Conservation (phyloP, 2,329 filamentous ascomycete genomes). For the Epichloe sp. region DNA sequence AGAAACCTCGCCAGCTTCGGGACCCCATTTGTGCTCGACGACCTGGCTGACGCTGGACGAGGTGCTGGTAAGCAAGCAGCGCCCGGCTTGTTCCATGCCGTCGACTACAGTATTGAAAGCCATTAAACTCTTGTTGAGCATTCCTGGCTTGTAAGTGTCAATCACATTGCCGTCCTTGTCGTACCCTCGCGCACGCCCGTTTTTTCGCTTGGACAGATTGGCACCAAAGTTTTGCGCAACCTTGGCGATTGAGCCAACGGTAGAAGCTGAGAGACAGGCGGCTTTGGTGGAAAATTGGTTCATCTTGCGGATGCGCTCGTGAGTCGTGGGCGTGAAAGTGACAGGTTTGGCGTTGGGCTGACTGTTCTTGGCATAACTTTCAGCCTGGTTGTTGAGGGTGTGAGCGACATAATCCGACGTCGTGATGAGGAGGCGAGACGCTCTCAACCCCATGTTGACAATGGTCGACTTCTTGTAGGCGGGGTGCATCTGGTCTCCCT, state of each 20-base stretch:
- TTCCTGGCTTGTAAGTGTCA: slow-evolving; percentile 67
- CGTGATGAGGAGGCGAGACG: slow-evolving; percentile 85
- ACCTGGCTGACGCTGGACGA: slow-evolving; percentile 72
- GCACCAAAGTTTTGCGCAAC: slow-evolving; percentile 87
- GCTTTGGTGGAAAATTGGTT: slow-evolving; percentile 74
- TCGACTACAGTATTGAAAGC: slow-evolving; percentile 92
- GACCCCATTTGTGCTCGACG: slow-evolving; percentile 78
- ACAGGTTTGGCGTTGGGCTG: slow-evolving; percentile 69
- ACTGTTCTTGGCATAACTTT: slow-evolving; percentile 67
- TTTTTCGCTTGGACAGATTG: slow-evolving; percentile 41
- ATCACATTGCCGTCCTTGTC: slow-evolving; percentile 57
- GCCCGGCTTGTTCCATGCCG: slow-evolving; percentile 78
- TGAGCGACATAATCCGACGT: slow-evolving; percentile 69
- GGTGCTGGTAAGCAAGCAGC: slow-evolving; percentile 60
- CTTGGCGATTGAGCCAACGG: slow-evolving; percentile 69
- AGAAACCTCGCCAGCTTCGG: slow-evolving; percentile 70
- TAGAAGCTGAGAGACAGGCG: slow-evolving; percentile 69
- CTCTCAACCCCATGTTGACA: slow-evolving; percentile 75
- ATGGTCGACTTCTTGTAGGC: slow-evolving; percentile 82
- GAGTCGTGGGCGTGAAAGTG: slow-evolving; percentile 76
- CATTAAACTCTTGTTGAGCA: slow-evolving; percentile 93
- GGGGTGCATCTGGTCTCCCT: slow-evolving; percentile 49
- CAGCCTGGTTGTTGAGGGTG: slow-evolving; percentile 62
- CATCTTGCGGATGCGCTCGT: slow-evolving; percentile 75
- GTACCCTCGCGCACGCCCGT: slow-evolving; percentile 42